Base-by-base conservation (phyloP, 2,329 filamentous ascomycete species). In the Ophiostoma himal-ulmi region DNA sequence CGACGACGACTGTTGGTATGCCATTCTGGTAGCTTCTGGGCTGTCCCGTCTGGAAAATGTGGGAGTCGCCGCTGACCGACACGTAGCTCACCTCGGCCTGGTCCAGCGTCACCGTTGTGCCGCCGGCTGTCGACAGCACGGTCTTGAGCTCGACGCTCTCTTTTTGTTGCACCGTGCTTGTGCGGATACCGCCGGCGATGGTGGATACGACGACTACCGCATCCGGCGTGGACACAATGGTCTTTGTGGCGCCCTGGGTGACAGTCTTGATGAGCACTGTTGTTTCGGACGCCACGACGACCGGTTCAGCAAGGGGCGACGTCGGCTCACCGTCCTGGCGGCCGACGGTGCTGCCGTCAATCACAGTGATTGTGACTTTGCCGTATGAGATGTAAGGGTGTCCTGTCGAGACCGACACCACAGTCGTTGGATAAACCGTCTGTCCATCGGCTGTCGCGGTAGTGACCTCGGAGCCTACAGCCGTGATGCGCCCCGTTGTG, bases 281-380 rank as follows among this genome's bases (percentile, higher is more conserved):
- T 30, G 1, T 64, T 13, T 64, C 57, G 26, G 57, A 64, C 0
- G 57, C 26, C 30, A 34, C 57, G 57, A 64, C 57, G 2, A 20
- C 7, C 13, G 57, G 57, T 36, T 2, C 7, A 2, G 30, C 26
- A 3, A 26, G 10, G 2, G 5, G 5, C 8, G 14, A 44, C 0
- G 77, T 57, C 11, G 22, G 22, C 13, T 6, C 13, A 13, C 74
- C 1, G 74, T 75, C 3, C 75, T 75, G 48, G 20, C 48, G 37
- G 5, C 41, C 26, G 22, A 34, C 20, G 5, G 36, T 69, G 48
- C 39, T 52, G 34, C 44, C 57, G 5, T 39, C 22, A 11, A 52
- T 54, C n/a, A 57, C 52, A 20, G 73, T 75, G 39, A 77, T 74
- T n/a, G 73, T 74, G 20, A 75, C 74, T 11, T 54, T 71, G 0